These are phyloP conservation scores for Zygosaccharomyces sapae DNA, from an alignment of 1,139 yeast genomes.

Conservation along the genomic window DNA sequence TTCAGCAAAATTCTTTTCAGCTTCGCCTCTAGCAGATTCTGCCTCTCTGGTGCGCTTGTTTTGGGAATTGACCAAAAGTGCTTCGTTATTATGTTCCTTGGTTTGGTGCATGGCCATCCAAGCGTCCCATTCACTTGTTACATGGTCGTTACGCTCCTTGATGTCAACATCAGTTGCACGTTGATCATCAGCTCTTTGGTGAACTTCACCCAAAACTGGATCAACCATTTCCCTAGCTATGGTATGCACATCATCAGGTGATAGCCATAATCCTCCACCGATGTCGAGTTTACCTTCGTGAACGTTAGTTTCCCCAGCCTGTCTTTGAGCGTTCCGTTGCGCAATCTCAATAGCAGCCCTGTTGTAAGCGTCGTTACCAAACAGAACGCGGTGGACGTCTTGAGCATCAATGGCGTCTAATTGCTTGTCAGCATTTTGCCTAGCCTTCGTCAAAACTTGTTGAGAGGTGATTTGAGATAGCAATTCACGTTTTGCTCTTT, in stretches of 20 bases:
- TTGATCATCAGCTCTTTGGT: slow-evolving; percentile 65
- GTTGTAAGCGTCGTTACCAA: slow-evolving; percentile 39
- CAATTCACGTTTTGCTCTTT: slow-evolving; percentile 22
- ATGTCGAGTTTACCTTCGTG: slow-evolving; percentile 46
- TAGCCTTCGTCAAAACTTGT: slow-evolving; percentile 58
- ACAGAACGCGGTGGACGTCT: slow-evolving; percentile 37
- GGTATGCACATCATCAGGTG: slow-evolving; percentile 68
- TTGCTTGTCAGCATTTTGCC: slow-evolving; percentile 52
- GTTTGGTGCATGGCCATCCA: slow-evolving; percentile 35
- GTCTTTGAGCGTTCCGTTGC: slow-evolving; percentile 42
- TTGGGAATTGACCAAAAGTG: slow-evolving; percentile 38
- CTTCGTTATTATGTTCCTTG: slow-evolving; percentile 36
- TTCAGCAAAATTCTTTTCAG: slow-evolving; percentile 32
- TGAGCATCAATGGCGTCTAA: slow-evolving; percentile 42
- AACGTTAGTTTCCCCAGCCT: slow-evolving; percentile 9
- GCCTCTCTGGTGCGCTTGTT: slow-evolving; percentile 34
- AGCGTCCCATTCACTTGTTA: slow-evolving; percentile 33
- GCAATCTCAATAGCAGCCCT: slow-evolving; percentile 60
- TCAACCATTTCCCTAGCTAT: slow-evolving; percentile 79
- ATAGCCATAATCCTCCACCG: slow-evolving; percentile 86
- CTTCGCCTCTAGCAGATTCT: slow-evolving; percentile 22
- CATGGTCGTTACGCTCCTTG: slow-evolving; percentile 46
- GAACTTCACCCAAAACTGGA: slow-evolving; percentile 80
- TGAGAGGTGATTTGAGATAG: slow-evolving; percentile 36
- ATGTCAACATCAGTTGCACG: slow-evolving; percentile 62